Evolutionary conservation across 192 early-diverging fungal genomes (phyloP), one percentile per base, ranked within the genome.

Genomic region (Gamsiella multidivaricata): DNA sequence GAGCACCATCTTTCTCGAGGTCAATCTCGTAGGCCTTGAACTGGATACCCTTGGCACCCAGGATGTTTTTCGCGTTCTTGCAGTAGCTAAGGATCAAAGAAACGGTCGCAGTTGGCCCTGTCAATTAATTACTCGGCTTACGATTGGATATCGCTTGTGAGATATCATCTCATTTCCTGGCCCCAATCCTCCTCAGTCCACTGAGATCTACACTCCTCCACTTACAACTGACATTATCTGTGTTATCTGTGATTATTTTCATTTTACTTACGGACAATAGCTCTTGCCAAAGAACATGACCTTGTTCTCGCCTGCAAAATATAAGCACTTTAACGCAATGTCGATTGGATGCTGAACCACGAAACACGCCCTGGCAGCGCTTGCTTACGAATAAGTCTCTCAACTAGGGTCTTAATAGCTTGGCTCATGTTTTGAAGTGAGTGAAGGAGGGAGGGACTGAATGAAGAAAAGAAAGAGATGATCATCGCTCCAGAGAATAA

Each of bases 1-100:
- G 76, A 41, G 70, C 47, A 45, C 89, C 88, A 67, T 86, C 67
- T 5, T 59, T 41, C 74, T 78, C 74, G 7, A 57, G 65, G 51
- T 88, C 87, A 25, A 89, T 82, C 55, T 88, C 84, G 23, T 76
- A 70, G 3, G 79, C 61, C 51, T 75, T 70, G 65, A 84, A 90
- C 6, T 70, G 47, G n/a, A 86, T 55, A 22, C 80, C 76, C 34
- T 70, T 76, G 15, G 58, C 55, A 6, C 46, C 63, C 43, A 90
- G 65, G 18, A 79, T 61, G 4, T 25, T 14, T 63, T 87, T 82
- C 22, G 86, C 84, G n/a, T 72, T 78, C 51, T 42, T 54, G 65
- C 72, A 76, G 53, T 61, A 20, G 20, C 71, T 74, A 57, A 54
- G 7, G 12, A 26, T 39, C 3, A 36, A 18, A 5, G 10, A 32